These are phyloP conservation scores for Xenosphaeropsis pyriputrescens DNA, from an alignment of 2,329 filamentous ascomycete species.

Conservation along the genomic window DNA sequence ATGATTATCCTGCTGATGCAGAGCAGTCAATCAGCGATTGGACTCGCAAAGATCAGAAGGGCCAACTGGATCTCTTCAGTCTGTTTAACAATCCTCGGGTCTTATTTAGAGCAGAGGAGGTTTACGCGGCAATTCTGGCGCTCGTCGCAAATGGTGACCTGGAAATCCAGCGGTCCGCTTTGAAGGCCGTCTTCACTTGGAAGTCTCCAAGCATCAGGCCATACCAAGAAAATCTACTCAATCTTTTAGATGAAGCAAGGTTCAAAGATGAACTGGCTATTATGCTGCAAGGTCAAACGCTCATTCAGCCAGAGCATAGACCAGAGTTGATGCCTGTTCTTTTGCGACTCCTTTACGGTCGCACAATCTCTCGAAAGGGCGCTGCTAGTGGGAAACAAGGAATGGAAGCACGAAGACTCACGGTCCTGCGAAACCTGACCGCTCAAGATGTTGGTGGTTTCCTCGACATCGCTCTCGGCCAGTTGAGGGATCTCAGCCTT, in stretches of 20 bases:
- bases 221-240: slow-evolving; percentile 76
- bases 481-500: slow-evolving; percentile 46
- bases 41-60: slow-evolving; percentile 70
- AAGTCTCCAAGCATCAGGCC: slow-evolving; percentile 61
- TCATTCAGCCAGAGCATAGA: slow-evolving; percentile 62
- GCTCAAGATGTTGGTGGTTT: slow-evolving; percentile 66
- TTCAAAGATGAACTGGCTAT: slow-evolving; percentile 92
- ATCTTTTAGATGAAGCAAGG: slow-evolving; percentile 75
- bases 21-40: slow-evolving; percentile 35
- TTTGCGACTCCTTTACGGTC: slow-evolving; percentile 76
- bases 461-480: slow-evolving; percentile 66
- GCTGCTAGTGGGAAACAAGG: slow-evolving; percentile 64
- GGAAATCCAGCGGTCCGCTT: slow-evolving; percentile 72
- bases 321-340: slow-evolving; percentile 69
- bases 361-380: slow-evolving; percentile 71
- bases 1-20: slow-evolving; percentile 18
- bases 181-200: slow-evolving; percentile 82
- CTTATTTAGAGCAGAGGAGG: slow-evolving; percentile 62
- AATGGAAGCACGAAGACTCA: slow-evolving; percentile 66
- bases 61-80: slow-evolving; percentile 66
- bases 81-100: slow-evolving; percentile 79
- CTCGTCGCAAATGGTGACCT: slow-evolving; percentile 78
- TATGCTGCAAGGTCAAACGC: slow-evolving; percentile 62
- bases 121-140: slow-evolving; percentile 59
- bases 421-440: slow-evolving; percentile 65